phyloP scores from a whole-genome alignment of 768 basidiomycete species.

The Agrocybe praecox region DNA sequence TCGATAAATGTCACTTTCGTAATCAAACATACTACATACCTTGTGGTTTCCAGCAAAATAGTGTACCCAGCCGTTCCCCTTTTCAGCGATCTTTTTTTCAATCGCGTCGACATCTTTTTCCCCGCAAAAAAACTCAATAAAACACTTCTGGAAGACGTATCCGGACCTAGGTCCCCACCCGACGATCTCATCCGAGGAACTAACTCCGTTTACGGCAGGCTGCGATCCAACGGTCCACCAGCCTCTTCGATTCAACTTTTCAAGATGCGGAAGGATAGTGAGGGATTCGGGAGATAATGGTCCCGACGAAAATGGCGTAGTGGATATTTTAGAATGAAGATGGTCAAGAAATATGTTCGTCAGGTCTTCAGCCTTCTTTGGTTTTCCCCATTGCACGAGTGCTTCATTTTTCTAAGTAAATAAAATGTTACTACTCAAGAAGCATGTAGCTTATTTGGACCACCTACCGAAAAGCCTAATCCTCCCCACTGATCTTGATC shows the following conservation, averaged over 20 bases:
- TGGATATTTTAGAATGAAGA: constrained; percentile 69
- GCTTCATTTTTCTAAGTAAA: constrained; percentile 62
- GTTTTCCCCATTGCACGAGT: constrained; percentile 76
- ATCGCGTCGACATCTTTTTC: constrained; percentile 57
- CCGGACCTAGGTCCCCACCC: constrained; percentile 95
- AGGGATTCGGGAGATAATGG: constrained; percentile 83
- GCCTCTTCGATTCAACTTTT: constrained; percentile 72
- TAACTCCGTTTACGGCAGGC: constrained; percentile 84
- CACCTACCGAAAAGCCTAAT: constrained; percentile 56
- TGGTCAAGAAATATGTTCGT: constrained; percentile 80
- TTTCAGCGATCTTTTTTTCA: constrained; percentile 54
- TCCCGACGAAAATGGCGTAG: constrained; percentile 87
- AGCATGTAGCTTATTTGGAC: background rate
- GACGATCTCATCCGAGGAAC: constrained; percentile 74
- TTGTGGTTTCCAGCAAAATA: constrained; percentile 83
- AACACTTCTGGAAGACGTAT: constrained; percentile 96
- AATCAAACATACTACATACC: constrained; percentile 41
- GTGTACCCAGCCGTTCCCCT: constrained; percentile 70
- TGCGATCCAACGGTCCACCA: constrained; percentile 99
- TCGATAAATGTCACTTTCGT: background rate
- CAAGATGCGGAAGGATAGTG: constrained; percentile 77
- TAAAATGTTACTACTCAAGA: background rate
- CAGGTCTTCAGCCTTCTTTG: constrained; percentile 64
- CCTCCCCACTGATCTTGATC: constrained; percentile 78
- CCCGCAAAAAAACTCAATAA: constrained; percentile 94